Evolutionary conservation across 2,329 filamentous ascomycete genomes (phyloP).

Genomic region (Botrytis galanthina): DNA sequence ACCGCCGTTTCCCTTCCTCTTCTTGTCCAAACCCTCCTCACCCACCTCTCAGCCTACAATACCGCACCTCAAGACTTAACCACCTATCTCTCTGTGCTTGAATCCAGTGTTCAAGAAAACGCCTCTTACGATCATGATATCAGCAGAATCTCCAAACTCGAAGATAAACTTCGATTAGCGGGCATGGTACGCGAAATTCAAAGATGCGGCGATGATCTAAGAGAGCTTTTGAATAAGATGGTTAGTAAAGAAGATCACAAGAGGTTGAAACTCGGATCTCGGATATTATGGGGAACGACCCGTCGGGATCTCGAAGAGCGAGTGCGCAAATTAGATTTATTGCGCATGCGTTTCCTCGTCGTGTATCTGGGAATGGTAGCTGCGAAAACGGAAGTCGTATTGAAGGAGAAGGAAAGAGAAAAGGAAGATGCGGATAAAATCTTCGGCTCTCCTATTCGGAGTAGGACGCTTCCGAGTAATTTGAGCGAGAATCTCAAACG

Average conservation of each 20-base stretch:
- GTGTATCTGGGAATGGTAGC: constrained; percentile 62
- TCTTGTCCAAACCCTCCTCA: constrained; percentile 50
- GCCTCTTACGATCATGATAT: constrained; percentile 63
- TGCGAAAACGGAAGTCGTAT: constrained; percentile 35
- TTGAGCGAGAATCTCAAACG: constrained; percentile 31
- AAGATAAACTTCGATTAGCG: constrained; percentile 60
- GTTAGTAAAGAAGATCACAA: constrained; percentile 45
- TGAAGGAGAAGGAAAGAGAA: constrained; percentile 9
- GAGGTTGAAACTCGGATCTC: constrained; percentile 45
- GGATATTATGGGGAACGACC: constrained; percentile 54
- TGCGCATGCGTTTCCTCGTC: constrained; percentile 64
- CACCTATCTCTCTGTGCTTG: constrained; percentile 58
- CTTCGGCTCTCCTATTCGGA: background rate
- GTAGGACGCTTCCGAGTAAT: background rate
- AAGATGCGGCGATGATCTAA: constrained; percentile 57
- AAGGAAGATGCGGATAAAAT: constrained; percentile 6
- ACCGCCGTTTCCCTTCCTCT: constrained; percentile 55
- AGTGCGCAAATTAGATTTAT: constrained; percentile 56
- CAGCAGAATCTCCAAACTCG: constrained; percentile 54
- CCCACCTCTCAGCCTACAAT: constrained; percentile 55
- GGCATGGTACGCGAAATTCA: constrained; percentile 61
- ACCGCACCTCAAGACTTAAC: constrained; percentile 57
- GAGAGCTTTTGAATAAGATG: constrained; percentile 56
- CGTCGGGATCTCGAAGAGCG: constrained; percentile 55
- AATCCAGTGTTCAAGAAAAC: constrained; percentile 60